Evolutionary conservation across 2,329 filamentous ascomycete genomes (phyloP), one percentile per base, ranked within the genome.

Genomic region (Tetracladium maxilliforme): DNA sequence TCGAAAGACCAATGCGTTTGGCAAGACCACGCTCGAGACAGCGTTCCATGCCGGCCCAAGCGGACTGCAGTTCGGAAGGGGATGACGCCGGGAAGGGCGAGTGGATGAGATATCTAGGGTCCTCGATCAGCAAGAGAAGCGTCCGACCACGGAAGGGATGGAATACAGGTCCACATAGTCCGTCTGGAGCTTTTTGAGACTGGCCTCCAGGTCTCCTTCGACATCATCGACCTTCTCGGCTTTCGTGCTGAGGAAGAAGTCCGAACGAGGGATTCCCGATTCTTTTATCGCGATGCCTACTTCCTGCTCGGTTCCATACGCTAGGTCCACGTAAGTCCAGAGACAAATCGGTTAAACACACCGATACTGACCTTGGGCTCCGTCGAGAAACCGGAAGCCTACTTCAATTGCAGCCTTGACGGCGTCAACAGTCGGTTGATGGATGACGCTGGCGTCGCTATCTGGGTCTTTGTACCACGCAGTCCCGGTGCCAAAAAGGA

Each of bases 101-200:
- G 45, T 75, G 69, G 34, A 75, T 63, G 6, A 75, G 56, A n/a
- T n/a, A n/a, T n/a, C n/a, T n/a, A 31, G 23, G 6, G 28, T n/a
- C n/a, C 14, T 10, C 14, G 11, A 16, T 6, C 10, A 17, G 7
- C 53, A 48, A 20, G 54, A 54, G 45, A 51, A 57, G 38, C 58
- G 54, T 8, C 58, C 33, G 13, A 61, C 42, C n/a, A n/a, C n/a
- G n/a, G n/a, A n/a, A n/a, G n/a, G n/a, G n/a, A n/a, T n/a, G n/a
- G n/a, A n/a, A 48, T 79, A 83, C 22, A 80, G 59, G 45, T 84
- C 76, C 7, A 84, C 63, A 41, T 82, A 80, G 34, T 76, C 69
- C 14, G 79, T 51, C 10, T 62, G 58, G n/a, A 83, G 64, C 35
- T 69, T 73, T 45, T 62, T 48, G 17, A 84, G 63, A 2, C 71